Base-by-base conservation (phyloP, 495 filamentous ascomycete species). In the Daldinia caldariorum region DNA sequence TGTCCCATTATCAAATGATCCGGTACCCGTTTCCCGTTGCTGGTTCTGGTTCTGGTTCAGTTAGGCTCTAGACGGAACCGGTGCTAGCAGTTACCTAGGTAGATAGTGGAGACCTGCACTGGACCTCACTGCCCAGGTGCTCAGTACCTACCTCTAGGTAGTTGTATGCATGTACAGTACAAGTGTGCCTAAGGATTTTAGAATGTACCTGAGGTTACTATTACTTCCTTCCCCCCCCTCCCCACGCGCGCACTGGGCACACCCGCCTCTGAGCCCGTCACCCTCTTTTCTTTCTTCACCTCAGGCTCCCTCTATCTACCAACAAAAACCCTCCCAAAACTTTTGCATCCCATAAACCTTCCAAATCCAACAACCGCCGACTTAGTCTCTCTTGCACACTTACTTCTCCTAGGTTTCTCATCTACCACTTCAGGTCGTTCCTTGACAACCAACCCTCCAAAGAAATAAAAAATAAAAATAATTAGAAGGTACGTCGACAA, bases 351-450 rank as follows among this genome's bases (percentile, higher is more conserved):
- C 69, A 75, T 74, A 71, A 68, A 69, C 72, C 79, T 75, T 72
- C 74, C 72, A 76, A 73, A 75, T 13, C 34, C 54, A 66, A 76
- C 76, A 74, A 77, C 73, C 74, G 74, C 71, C 72, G 66, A 67
- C 71, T 60, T 60, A 67, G 75, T 67, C 73, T 26, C 71, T 62
- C 55, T 57, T 66, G 18, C 37, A 12, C 38, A 43, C 37, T 29
- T 45, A n/a, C 14, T 26, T 26, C 38, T 63, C 64, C 80, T 80
- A 80, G 77, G 77, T 81, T 75, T 76, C 79, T 74, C 80, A 79
- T 74, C 80, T 70, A 70, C 62, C 69, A 60, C 61, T 70, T 72
- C 72, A 66, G 29, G 53, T 63, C 58, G 61, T 67, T 70, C 54
- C 55, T 61, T 68, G 35, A 39, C 49, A 39, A 67, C 50, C 29